Evolutionary conservation across 768 basidiomycete genomes (phyloP).

Genomic region (Lepiota subincarnata): DNA sequence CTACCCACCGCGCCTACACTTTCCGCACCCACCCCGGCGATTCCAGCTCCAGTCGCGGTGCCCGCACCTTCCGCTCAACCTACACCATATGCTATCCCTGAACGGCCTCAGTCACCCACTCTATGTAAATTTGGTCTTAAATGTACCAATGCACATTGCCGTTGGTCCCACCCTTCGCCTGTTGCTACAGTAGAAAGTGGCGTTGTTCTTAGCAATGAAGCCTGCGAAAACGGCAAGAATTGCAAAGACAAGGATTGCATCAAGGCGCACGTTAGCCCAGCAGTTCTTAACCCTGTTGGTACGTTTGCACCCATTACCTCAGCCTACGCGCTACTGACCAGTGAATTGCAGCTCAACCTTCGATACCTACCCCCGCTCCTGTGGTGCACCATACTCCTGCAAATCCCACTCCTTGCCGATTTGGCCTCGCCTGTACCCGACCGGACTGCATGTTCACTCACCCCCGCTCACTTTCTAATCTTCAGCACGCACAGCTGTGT

Average conservation of each 20-base stretch:
- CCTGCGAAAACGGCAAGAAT: constrained; percentile 83
- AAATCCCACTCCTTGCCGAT: constrained; percentile 52
- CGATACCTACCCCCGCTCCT: constrained; percentile 11
- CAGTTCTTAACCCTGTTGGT: constrained; percentile 67
- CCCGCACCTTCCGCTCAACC: constrained; percentile 30
- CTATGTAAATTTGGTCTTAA: constrained; percentile 92
- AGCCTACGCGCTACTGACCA: constrained; percentile 14
- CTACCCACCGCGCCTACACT: constrained; percentile 19
- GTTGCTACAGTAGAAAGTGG: constrained; percentile 94
- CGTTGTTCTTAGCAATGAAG: constrained; percentile 89
- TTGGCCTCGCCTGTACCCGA: constrained; percentile 67
- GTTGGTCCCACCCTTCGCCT: constrained; percentile 95
- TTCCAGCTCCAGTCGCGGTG: constrained; percentile 26
- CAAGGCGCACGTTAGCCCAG: constrained; percentile 88
- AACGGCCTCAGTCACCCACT: constrained; percentile 80
- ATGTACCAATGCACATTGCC: constrained; percentile 86
- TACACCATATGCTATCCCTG: constrained; percentile 56
- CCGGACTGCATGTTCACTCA: constrained; percentile 67
- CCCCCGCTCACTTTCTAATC: constrained; percentile 39
- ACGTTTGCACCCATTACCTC: constrained; percentile 18
- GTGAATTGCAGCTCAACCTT: constrained; percentile 11
- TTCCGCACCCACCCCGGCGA: constrained; percentile 18
- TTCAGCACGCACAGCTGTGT: constrained; percentile 54
- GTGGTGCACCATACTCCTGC: constrained; percentile 26
- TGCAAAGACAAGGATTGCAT: constrained; percentile 95